Percentiles rank a stretch among this genome's conserved stretches.
These are phyloP conservation scores for Gossypium mustelinum DNA, from an alignment of 345 rosid genomes.

Conservation along the genomic window DNA sequence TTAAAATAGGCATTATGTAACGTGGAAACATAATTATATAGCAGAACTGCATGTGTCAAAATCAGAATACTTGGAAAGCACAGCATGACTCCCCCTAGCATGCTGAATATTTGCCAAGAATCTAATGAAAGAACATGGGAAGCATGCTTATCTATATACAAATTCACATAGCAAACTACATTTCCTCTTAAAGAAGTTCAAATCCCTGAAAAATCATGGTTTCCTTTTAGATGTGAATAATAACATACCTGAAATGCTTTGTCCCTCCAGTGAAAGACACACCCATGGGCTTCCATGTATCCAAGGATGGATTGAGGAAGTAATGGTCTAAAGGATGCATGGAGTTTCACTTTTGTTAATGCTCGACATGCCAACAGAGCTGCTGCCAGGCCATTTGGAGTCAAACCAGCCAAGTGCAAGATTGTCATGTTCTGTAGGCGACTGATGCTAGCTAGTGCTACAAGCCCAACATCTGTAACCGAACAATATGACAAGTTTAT, in stretches of 20 bases:
- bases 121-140: background rate
- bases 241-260: slow-evolving; percentile 31
- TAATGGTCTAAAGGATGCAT: slow-evolving; percentile 29
- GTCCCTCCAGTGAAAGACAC: slow-evolving; percentile 40
- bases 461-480: slow-evolving; percentile 42
- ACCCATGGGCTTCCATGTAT: slow-evolving; percentile 38
- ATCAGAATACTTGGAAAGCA: background rate
- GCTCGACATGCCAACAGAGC: slow-evolving; percentile 40
- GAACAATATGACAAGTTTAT: slow-evolving; percentile 42
- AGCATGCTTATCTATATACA: background rate
- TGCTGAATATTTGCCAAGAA: background rate
- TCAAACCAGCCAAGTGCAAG: slow-evolving; percentile 33
- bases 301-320: slow-evolving; percentile 29
- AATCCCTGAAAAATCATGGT: background rate
- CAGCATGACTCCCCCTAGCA: background rate
- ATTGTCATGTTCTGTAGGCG: slow-evolving; percentile 38
- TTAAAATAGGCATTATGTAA: background rate
- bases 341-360: slow-evolving; percentile 41
- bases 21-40: background rate
- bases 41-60: background rate
- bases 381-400: slow-evolving; percentile 45
- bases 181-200: background rate
- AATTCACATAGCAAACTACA: background rate
- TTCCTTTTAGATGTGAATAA: background rate
- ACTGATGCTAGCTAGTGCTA: slow-evolving; percentile 33